phyloP scores from a whole-genome alignment of 202 grass and related monocot species.

The Musa balbisiana region DNA sequence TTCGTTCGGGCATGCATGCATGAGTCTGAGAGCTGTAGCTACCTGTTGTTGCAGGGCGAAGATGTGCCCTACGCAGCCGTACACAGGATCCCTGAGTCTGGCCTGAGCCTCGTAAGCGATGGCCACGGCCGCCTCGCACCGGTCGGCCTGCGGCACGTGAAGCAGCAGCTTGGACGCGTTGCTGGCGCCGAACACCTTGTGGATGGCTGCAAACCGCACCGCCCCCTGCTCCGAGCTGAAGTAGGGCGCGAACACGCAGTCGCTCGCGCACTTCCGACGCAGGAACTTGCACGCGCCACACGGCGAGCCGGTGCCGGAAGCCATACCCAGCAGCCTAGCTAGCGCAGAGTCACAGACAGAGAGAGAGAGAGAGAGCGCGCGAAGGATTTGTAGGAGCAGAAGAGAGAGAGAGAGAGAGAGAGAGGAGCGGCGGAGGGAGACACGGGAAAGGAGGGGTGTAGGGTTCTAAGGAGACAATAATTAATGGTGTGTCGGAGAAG shows the following conservation, averaged over 20 bases:
- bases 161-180: slow-evolving; percentile 23
- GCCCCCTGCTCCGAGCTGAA: slow-evolving; percentile 20
- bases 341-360: not conserved
- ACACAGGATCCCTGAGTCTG: slow-evolving; percentile 3
- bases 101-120: slow-evolving; percentile 21
- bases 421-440: not conserved
- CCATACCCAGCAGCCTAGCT: not conserved
- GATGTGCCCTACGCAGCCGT: slow-evolving; percentile 16
- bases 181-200: slow-evolving; percentile 21
- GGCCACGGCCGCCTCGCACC: slow-evolving; percentile 17
- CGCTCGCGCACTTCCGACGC: slow-evolving; percentile 13
- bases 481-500: slow-evolving; percentile 6
- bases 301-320: not conserved
- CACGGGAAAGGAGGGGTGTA: slow-evolving; percentile 6
- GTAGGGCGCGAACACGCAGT: slow-evolving; percentile 23
- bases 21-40: not conserved
- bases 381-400: too few species aligned
- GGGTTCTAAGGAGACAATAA: slow-evolving; percentile 9
- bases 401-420: not conserved
- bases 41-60: slow-evolving; percentile 20
- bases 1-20: not conserved
- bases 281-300: slow-evolving; percentile 20
- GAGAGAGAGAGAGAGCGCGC: not conserved
- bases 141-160: slow-evolving; percentile 5
- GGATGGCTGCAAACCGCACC: slow-evolving; percentile 11